Evolutionary conservation across 1,139 yeast genomes (phyloP).

Genomic region (Trichomonascaceae sp.): DNA sequence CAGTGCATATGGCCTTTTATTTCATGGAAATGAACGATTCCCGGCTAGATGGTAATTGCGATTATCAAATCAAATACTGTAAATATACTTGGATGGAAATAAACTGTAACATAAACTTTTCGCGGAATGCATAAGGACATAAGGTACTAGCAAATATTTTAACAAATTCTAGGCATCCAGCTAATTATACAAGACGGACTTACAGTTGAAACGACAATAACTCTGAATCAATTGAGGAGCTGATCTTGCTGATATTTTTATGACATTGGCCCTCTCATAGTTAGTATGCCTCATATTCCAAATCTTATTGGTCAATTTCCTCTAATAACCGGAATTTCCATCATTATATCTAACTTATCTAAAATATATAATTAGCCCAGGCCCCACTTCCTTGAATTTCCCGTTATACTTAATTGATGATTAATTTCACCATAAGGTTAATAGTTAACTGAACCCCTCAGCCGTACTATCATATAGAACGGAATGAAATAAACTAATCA

Average conservation of each 20-base stretch:
- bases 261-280: too few species aligned
- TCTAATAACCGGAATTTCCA: background rate
- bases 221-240: too few species aligned
- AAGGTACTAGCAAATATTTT: too few species aligned
- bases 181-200: too few species aligned
- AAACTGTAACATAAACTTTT: background rate
- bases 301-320: background rate
- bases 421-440: background rate
- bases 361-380: background rate
- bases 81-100: background rate
- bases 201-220: too few species aligned
- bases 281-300: too few species aligned
- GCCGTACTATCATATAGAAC: background rate
- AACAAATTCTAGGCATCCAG: background rate
- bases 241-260: too few species aligned
- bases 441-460: background rate
- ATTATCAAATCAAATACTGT: background rate
- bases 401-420: background rate
- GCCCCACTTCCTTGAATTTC: background rate
- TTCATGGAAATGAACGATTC: slow-evolving; percentile 48
- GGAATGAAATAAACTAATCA: background rate
- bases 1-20: slow-evolving; percentile 80
- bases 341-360: background rate
- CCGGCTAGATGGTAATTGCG: slow-evolving; percentile 27
- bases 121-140: background rate